Evolutionary conservation across 2,329 filamentous ascomycete species (phyloP), one percentile per base, ranked within the genome.

Genomic region (Penicillium sp.): DNA sequence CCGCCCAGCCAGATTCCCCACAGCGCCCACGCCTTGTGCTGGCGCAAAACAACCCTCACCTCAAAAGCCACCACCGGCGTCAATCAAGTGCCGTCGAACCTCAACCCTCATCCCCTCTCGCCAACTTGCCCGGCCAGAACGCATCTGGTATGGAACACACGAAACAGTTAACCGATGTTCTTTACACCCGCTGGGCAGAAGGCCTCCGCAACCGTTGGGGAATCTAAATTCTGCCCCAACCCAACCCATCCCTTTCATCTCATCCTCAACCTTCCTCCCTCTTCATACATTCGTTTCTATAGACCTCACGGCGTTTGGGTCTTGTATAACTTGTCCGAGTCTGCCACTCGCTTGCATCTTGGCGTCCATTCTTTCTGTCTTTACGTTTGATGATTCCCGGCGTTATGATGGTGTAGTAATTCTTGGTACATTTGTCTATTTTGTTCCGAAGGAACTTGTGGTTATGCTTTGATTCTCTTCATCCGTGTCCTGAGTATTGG

Each of bases 151-250:
- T 97, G 90, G 93, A 97, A 74, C 93, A 97, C 75, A 90, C 89
- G 63, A 91, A 91, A 70, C 87, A 96, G 71, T 81, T 98, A 37
- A 91, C 90, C 1, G 92, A 97, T 72, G 90, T 96, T 21, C 83
- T 99, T 21, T 98, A 97, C 76, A 86, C 88, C 16, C 85, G 93
- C 44, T 99, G 95, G 95, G 87, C 88, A 3, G 90, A 96, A 57
- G 92, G 91, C 1, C 78, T 98, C 66, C 87, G 87, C 62, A 82
- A 85, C 54, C 81, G 89, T 55, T 93, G 89, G 89, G 78, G 80
- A 57, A 59, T 55, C 39, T 58, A 55, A 26, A 26, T 26, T 2
- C 26, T 26, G 2, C 26, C 26, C 26, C 26, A 26, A 26, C 26
- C 26, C 26, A 8, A 26, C 29, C 42, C 45, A 39, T 42, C 44